Conservation (phyloP, 305 asterid species). For the Fraxinus velutina region DNA sequence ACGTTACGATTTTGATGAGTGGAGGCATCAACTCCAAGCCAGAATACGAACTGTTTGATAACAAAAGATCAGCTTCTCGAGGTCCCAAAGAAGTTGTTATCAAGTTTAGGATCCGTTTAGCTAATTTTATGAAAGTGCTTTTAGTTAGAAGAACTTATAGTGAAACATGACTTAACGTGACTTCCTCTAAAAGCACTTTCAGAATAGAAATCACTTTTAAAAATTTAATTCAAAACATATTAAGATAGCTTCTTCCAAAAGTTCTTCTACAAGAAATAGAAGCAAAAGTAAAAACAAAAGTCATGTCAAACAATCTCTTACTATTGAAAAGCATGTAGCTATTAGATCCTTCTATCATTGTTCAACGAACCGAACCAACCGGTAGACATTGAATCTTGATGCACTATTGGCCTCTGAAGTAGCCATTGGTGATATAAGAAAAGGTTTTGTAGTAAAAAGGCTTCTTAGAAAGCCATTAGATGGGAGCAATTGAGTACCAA, state of each 20-base stretch:
- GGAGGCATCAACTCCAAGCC: not conserved
- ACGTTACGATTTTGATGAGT: not conserved
- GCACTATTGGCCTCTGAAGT: slow-evolving; percentile 28
- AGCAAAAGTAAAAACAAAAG: too few relatives aligned
- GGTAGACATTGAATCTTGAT: slow-evolving; percentile 33
- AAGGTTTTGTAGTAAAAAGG: slow-evolving; percentile 59
- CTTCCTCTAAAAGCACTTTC: not conserved
- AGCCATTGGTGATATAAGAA: slow-evolving; percentile 28
- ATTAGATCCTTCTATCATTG: slow-evolving; percentile 22
- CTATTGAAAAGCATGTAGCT: slow-evolving; percentile 47
- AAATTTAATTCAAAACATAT: not conserved
- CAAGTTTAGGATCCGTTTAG: slow-evolving; percentile 13
- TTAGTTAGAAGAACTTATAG: too few relatives aligned
- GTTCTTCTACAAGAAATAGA: not conserved
- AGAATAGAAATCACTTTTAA: not conserved
- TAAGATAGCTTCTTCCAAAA: too few relatives aligned
- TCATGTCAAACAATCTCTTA: not conserved
- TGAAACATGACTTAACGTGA: not conserved
- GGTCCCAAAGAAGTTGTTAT: slow-evolving; percentile 19
- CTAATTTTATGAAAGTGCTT: not conserved
- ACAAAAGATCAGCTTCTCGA: slow-evolving; percentile 1
- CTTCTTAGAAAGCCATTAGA: slow-evolving; percentile 29
- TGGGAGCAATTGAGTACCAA: slow-evolving; percentile 27
- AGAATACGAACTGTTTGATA: not conserved
- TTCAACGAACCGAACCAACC: slow-evolving; percentile 3